Percentiles rank a stretch among this genome's conserved stretches.
Evolutionary conservation across 2,329 filamentous ascomycete species (phyloP).

Genomic region (Colletotrichum higginsianum): DNA sequence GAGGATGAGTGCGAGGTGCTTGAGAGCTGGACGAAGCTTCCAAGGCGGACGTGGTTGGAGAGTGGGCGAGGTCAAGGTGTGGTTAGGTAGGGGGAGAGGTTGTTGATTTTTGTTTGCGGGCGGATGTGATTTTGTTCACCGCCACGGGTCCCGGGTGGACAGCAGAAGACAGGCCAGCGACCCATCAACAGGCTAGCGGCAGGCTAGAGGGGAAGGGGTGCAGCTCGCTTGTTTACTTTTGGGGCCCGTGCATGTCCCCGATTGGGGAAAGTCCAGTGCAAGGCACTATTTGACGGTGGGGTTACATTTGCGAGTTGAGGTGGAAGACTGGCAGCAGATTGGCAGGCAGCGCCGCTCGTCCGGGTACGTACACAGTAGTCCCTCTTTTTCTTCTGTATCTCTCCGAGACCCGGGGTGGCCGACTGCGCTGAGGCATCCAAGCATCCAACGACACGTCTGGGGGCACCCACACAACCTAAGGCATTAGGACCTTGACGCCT

Average conservation of each 20-base stretch:
- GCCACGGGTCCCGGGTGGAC: conserved; percentile 47
- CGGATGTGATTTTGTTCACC: conserved; percentile 51
- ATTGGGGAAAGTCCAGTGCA: conserved; percentile 48
- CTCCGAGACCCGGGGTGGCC: conserved; percentile 18
- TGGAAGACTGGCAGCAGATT: conserved; percentile 11
- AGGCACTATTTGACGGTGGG: conserved; percentile 35
- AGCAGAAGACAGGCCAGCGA: conserved; percentile 45
- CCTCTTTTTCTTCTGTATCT: conserved; percentile 19
- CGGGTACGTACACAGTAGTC: conserved; percentile 10
- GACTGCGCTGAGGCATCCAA: conserved; percentile 12
- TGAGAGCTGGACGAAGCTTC: conserved; percentile 49
- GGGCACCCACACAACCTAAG: neutral
- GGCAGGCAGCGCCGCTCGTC: neutral
- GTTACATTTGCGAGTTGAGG: conserved; percentile 16
- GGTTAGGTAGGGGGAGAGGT: conserved; percentile 46
- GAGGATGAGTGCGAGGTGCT: conserved; percentile 46
- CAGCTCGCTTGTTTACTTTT: conserved; percentile 54
- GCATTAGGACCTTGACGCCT: no score
- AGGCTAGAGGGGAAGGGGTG: conserved; percentile 43
- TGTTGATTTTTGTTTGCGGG: conserved; percentile 56
- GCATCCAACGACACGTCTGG: conserved; percentile 8
- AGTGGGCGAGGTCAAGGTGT: conserved; percentile 47
- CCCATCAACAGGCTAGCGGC: conserved; percentile 32
- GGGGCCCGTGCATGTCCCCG: conserved; percentile 48
- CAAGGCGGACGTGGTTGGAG: conserved; percentile 43